A percentile compares a stretch with the other conserved stretches of the same genome.
Conservation (phyloP, 2,329 filamentous ascomycete genomes). For the Periconia sp. region DNA sequence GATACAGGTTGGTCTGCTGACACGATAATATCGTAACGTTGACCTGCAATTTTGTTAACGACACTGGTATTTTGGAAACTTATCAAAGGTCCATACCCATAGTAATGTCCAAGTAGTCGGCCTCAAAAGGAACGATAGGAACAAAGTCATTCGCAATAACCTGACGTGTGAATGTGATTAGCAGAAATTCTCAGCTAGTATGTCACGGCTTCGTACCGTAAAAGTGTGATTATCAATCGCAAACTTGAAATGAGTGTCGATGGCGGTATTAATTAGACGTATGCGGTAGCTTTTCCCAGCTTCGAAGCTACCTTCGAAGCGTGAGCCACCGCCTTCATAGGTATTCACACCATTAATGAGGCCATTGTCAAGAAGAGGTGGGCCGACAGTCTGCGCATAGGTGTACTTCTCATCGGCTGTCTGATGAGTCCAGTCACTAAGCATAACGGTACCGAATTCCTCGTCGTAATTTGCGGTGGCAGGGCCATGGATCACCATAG, state of each 20-base stretch:
- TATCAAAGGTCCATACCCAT: constrained; percentile 16
- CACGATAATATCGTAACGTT: constrained; percentile 38
- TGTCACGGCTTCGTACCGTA: too few species aligned
- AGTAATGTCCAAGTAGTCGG: constrained; percentile 33
- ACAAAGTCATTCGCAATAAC: constrained; percentile 49
- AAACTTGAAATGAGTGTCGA: constrained; percentile 47
- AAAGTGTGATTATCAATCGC: constrained; percentile 46
- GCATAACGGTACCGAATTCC: constrained; percentile 40
- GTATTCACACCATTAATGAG: constrained; percentile 31
- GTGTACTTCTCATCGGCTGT: constrained; percentile 24
- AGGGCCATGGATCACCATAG: constrained; percentile 49
- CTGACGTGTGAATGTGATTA: too few species aligned
- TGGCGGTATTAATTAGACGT: constrained; percentile 45
- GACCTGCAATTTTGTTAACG: constrained; percentile 16
- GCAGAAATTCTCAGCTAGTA: too few species aligned
- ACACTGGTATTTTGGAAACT: neutral
- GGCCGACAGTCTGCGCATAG: constrained; percentile 24
- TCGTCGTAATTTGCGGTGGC: constrained; percentile 46
- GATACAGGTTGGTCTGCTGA: constrained; percentile 31
- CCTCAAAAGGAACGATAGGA: constrained; percentile 45
- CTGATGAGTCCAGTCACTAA: constrained; percentile 40
- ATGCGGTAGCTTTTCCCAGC: constrained; percentile 45
- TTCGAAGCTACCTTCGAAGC: constrained; percentile 26
- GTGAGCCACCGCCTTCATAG: constrained; percentile 20
- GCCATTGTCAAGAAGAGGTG: constrained; percentile 19